Evolutionary conservation across 1,284 basidiomycete genomes (phyloP).

Genomic region (Irpex lacteus): DNA sequence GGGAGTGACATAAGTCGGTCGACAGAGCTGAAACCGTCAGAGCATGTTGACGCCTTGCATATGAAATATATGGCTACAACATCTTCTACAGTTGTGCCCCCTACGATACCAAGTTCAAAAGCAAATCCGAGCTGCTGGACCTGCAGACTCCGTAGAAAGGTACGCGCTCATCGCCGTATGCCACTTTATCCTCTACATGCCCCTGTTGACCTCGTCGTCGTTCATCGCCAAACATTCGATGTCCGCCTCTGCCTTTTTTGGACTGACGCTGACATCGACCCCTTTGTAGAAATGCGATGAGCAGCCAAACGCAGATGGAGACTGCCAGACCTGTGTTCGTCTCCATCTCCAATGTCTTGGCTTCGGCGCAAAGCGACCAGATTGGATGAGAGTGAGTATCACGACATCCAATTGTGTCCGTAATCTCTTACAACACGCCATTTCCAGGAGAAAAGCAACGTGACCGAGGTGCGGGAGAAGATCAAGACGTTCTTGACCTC

Average conservation of each 20-base stretch:
- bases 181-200: slow-evolving; percentile 12
- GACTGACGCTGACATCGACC: slow-evolving; percentile 12
- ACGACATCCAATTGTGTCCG: slow-evolving; percentile 3
- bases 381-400: slow-evolving; percentile 72
- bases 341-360: slow-evolving; percentile 83
- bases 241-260: slow-evolving; percentile 14
- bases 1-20: too few species aligned
- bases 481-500: slow-evolving; percentile 75
- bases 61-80: too few species aligned
- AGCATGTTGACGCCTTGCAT: too few species aligned
- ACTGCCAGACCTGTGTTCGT: slow-evolving; percentile 73
- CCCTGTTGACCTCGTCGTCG: slow-evolving; percentile 16
- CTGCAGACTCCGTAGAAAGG: slow-evolving; percentile 80
- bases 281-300: slow-evolving; percentile 77
- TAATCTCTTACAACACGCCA: background rate
- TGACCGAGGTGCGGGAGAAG: slow-evolving; percentile 64
- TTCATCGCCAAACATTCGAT: slow-evolving; percentile 11
- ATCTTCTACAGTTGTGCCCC: too few species aligned
- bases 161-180: slow-evolving; percentile 27
- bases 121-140: slow-evolving; percentile 85
- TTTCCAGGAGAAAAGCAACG: slow-evolving; percentile 63
- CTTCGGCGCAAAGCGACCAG: slow-evolving; percentile 78
- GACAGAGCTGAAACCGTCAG: too few species aligned
- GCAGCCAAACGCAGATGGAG: slow-evolving; percentile 53
- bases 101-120: too few species aligned